Conservation (phyloP, 129 eudicot species). For the Flaveria trinervia region DNA sequence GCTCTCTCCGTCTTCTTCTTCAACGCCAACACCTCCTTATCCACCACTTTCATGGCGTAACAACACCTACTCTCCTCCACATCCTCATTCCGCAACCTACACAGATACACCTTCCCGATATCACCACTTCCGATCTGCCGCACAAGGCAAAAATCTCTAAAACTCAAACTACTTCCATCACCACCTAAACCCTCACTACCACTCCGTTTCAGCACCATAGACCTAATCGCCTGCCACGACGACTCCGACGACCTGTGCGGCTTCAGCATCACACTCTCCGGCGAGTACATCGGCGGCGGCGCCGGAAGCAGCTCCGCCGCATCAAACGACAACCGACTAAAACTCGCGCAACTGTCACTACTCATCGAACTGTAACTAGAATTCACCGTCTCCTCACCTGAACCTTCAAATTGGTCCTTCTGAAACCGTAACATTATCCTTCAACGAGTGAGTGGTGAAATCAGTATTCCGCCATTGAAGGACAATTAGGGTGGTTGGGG, state of each 20-base stretch:
- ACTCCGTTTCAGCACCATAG: conserved; percentile 30
- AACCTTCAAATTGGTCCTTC: conserved; percentile 36
- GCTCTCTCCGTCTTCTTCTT: conserved; percentile 80
- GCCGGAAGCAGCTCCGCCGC: conserved; percentile 36
- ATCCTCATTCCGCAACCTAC: conserved; percentile 52
- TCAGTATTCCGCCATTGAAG: not conserved
- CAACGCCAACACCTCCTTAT: conserved; percentile 57
- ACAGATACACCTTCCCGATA: conserved; percentile 78
- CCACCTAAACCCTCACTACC: conserved; percentile 30
- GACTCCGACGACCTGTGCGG: conserved; percentile 89
- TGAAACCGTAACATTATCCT: conserved; percentile 39
- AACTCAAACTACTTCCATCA: conserved; percentile 39
- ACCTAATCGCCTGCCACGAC: conserved; percentile 58
- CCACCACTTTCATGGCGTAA: conserved; percentile 94
- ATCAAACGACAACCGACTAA: conserved; percentile 77
- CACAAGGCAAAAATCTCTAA: conserved; percentile 72
- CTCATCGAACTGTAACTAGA: conserved; percentile 65
- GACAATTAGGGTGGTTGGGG: conserved; percentile 26
- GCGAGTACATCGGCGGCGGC: conserved; percentile 38
- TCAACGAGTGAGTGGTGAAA: not conserved
- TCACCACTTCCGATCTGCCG: conserved; percentile 94
- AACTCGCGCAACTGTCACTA: conserved; percentile 62
- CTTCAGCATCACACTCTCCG: conserved; percentile 46
- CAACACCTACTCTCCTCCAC: conserved; percentile 30
- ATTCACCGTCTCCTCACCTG: conserved; percentile 28